Evolutionary conservation across 352 stramenopile species (phyloP).

Genomic region (Halophytophthora polymorphica): DNA sequence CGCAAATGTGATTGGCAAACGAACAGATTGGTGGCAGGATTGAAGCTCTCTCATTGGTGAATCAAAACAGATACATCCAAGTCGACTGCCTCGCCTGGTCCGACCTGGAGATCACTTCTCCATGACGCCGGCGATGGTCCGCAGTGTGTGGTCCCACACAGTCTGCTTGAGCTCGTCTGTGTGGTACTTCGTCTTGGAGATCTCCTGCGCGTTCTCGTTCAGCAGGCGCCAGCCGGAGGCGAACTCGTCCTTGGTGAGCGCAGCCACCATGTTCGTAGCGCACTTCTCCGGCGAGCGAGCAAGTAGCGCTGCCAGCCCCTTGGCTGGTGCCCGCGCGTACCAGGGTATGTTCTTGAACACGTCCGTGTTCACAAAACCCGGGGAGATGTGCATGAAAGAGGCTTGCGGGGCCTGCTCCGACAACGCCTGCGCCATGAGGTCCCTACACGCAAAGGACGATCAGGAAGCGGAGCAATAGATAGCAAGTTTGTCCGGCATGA

Average conservation of each 20-base stretch:
- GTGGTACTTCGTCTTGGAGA: conserved; percentile 28
- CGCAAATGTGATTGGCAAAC: no score
- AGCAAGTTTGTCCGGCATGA: no score
- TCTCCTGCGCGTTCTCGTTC: conserved; percentile 10
- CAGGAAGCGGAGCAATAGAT: no score
- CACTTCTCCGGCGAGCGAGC: conserved; percentile 22
- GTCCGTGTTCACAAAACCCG: conserved; percentile 26
- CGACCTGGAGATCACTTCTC: conserved; percentile 9
- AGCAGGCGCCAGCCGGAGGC: conserved; percentile 23
- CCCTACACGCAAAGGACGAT: conserved; percentile 5
- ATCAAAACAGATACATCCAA: no score
- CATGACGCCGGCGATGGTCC: conserved; percentile 23
- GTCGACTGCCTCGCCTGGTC: no score
- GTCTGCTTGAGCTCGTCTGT: conserved; percentile 20
- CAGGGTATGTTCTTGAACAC: conserved; percentile 21
- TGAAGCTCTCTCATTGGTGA: no score
- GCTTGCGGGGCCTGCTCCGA: conserved; percentile 22
- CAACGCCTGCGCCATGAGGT: conserved; percentile 28
- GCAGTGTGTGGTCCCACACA: conserved; percentile 25
- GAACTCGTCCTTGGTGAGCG: conserved; percentile 20
- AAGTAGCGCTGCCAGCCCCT: conserved; percentile 17
- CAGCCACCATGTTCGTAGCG: conserved; percentile 21
- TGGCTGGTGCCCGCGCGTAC: conserved; percentile 21
- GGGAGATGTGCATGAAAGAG: conserved; percentile 32
- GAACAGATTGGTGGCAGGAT: no score